Conservation (phyloP, 495 filamentous ascomycete species). For the Penicillium chermesinum region DNA sequence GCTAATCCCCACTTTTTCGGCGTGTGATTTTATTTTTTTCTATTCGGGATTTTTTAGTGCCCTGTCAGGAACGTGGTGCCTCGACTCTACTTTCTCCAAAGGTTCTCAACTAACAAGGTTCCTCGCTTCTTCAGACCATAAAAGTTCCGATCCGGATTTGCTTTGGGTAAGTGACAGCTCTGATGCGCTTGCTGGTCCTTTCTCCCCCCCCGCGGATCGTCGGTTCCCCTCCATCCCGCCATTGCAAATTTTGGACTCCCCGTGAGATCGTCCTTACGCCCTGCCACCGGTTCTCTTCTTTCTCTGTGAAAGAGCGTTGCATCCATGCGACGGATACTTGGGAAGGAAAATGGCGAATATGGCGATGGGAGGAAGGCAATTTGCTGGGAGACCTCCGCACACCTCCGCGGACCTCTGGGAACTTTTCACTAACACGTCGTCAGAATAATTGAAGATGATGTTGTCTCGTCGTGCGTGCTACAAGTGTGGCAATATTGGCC, state of each 20-base stretch:
- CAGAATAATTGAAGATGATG: conserved; percentile 68
- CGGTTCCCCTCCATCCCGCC: conserved; percentile 10
- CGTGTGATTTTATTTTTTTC: conserved; percentile 1
- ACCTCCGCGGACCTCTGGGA: neutral
- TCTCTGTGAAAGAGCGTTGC: too few relatives aligned
- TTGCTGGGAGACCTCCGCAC: neutral
- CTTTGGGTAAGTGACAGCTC: conserved; percentile 29
- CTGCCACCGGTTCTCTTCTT: too few relatives aligned
- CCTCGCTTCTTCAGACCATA: conserved; percentile 1
- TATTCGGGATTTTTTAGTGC: conserved; percentile 25
- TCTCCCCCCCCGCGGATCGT: conserved; percentile 11
- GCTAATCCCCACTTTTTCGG: conserved; percentile 17
- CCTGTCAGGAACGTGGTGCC: conserved; percentile 28
- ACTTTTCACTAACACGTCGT: neutral
- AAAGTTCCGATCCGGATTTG: neutral
- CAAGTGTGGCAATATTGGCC: conserved; percentile 99
- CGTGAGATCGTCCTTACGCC: neutral
- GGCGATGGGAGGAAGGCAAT: conserved; percentile 1
- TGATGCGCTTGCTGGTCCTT: neutral
- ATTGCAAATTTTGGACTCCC: conserved; percentile 4
- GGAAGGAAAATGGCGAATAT: neutral
- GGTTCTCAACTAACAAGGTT: conserved; percentile 32
- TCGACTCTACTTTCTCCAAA: conserved; percentile 19
- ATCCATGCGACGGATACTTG: too few relatives aligned
- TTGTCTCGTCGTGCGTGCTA: conserved; percentile 97